Evolutionary conservation across 2,329 filamentous ascomycete species (phyloP).

Genomic region (Botrytis fabae): DNA sequence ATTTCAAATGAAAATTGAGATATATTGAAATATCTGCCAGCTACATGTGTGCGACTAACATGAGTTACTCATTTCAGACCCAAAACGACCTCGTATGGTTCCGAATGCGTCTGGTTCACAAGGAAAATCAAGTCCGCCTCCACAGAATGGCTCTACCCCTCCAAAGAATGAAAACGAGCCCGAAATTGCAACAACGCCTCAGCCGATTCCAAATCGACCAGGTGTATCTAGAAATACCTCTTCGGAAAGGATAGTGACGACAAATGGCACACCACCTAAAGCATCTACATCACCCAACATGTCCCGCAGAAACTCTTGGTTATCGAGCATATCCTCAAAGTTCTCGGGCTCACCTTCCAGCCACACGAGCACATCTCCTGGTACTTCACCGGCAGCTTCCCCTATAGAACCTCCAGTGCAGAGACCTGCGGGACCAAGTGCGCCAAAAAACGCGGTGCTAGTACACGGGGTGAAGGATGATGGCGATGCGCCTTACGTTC

Average conservation of each 20-base stretch:
- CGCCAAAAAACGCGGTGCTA: slow-evolving; percentile 59
- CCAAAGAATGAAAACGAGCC: slow-evolving; percentile 14
- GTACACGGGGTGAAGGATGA: slow-evolving; percentile 55
- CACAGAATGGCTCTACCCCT: slow-evolving; percentile 13
- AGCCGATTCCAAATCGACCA: slow-evolving; percentile 28
- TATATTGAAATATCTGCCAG: slow-evolving; percentile 4
- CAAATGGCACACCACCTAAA: slow-evolving; percentile 35
- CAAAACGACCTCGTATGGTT: slow-evolving; percentile 17
- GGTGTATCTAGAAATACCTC: slow-evolving; percentile 33
- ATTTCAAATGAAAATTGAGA: slow-evolving; percentile 34
- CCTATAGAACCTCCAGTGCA: slow-evolving; percentile 41
- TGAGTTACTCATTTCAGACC: slow-evolving; percentile 4
- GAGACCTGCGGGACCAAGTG: slow-evolving; percentile 39
- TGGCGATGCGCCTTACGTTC: slow-evolving; percentile 68
- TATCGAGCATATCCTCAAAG: slow-evolving; percentile 88
- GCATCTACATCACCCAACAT: slow-evolving; percentile 30
- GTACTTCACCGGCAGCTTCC: slow-evolving; percentile 28
- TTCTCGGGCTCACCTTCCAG: slow-evolving; percentile 58
- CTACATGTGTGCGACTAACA: slow-evolving; percentile 2
- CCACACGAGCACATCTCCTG: slow-evolving; percentile 35
- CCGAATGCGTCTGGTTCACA: slow-evolving; percentile 8
- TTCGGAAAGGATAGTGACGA: slow-evolving; percentile 33
- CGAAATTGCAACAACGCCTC: not conserved
- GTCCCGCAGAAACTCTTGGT: slow-evolving; percentile 74
- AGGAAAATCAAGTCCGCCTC: slow-evolving; percentile 6